Base-by-base conservation (phyloP, 1,284 basidiomycete genomes). In the Ganoderma multipileum region DNA sequence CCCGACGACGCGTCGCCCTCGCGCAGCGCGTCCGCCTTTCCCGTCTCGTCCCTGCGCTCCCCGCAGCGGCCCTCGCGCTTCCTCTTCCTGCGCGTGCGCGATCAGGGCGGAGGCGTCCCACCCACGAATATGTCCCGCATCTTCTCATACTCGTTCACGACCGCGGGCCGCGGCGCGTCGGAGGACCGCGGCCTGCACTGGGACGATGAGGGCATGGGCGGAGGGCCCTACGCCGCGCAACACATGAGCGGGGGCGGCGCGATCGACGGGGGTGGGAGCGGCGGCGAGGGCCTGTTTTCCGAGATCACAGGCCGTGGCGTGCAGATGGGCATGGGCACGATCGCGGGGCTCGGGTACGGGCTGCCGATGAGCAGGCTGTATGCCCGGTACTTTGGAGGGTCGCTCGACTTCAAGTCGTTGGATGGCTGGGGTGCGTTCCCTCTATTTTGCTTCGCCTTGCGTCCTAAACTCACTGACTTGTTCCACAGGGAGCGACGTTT, bases 71-170 rank as follows among this genome's bases (percentile, higher is more conserved):
- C 78, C 79, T 54, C 80, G 79, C 61, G 75, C 78, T 91, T 89
- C 78, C 86, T 96, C 65, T 91, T 91, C 36, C 84, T 97, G 52
- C 87, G 95, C 44, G 86, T 97, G 30, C 86, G 95, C 39, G 95
- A 97, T 74, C 90, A 94, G 74, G 95, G 95, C 3, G 95, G 95
- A 20, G 95, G 95, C 3, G 91, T 97, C 44, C 85, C 89, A 1
- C 90, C 90, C 3, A 81, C 85, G 9, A 89, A 95, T 77, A 88
- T 96, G 83, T 82, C 86, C 20, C 87, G 89, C 63, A 92, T 97
- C 67, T 97, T 96, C 79, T 94, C 93, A 28, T 97, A 97, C 78
- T 94, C 95, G 7, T 97, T 96, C 78, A 96, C 95, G 2, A 96
- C 95, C 3, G 92, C 91, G 16, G 88, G 87, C 14, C 75, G 78